Evolutionary conservation across 2,329 filamentous ascomycete genomes (phyloP), one percentile per base, ranked within the genome.

Genomic region (Trichoderma breve): DNA sequence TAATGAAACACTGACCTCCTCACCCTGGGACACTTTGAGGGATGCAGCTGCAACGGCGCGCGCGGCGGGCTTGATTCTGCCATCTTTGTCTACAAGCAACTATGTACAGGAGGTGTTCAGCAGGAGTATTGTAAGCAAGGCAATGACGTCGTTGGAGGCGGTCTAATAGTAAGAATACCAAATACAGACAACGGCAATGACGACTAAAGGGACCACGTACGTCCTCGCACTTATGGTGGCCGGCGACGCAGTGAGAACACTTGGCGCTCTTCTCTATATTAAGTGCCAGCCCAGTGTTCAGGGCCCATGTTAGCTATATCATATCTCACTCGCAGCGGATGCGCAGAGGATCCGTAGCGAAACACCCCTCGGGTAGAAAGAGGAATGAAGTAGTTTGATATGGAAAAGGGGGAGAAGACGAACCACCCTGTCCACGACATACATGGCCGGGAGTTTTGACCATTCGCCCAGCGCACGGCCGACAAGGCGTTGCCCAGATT

Each of bases 21-120:
- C 72, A 30, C 72, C 69, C 43, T 70, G 53, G 57, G 72, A 73
- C n/a, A 73, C 57, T 32, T 62, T 73, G 55, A 73, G 70, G 26
- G 72, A 73, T 64, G 72, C 72, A 36, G 72, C 72, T 53, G 72
- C 72, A 65, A 73, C 70, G 63, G 72, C 72, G 32, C 72, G 72
- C 30, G 72, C 72, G 58, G 72, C 72, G 30, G 72, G 72, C 72
- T 72, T 72, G 69, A 73, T 73, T 60, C 64, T 68, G 69, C 69
- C 72, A 71, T 73, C 72, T 65, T 71, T 68, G 72, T 73, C 72
- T 71, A 73, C 72, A 12, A 73, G 72, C 26, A 73, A 32, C 72
- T 73, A 73, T 64, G 61, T 72, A 72, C 71, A 72, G 47, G 66
- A 72, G 30, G 53, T 58, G 60, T 64, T 70, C 66, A 72, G 65